These are phyloP conservation scores for Apiotrichum montevideense DNA, from an alignment of 1,284 basidiomycete species.

Conservation along the genomic window DNA sequence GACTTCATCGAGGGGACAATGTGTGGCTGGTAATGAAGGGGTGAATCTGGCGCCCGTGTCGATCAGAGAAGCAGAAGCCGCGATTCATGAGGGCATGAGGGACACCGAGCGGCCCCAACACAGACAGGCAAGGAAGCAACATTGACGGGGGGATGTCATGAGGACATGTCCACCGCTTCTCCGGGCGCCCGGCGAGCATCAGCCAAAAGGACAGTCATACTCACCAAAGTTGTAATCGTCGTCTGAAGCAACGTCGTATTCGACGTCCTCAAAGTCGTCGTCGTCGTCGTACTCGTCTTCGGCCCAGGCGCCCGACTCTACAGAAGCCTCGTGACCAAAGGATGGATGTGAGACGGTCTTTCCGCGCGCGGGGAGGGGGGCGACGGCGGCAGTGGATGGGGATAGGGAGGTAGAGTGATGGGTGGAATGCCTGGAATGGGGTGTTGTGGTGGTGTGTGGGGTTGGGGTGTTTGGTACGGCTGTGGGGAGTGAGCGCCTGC, in stretches of 20 bases:
- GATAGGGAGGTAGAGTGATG: no score
- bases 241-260: constrained; percentile 22
- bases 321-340: constrained; percentile 18
- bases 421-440: no score
- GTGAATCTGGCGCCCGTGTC: neutral
- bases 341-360: constrained; percentile 12
- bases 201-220: neutral
- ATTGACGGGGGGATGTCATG: neutral
- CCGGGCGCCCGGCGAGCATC: no score
- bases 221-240: constrained; percentile 21
- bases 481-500: no score
- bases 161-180: neutral
- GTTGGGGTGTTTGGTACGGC: no score
- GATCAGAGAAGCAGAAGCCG: no score
- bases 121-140: neutral
- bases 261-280: constrained; percentile 16
- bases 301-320: constrained; percentile 15
- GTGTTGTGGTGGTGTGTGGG: no score
- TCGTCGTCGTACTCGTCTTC: constrained; percentile 26
- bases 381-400: no score
- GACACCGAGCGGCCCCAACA: no score
- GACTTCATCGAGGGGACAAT: no score
- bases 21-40: neutral
- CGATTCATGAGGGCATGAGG: no score
- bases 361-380: constrained; percentile 6